A percentile compares a stretch with the other conserved stretches of the same genome.
Conservation (phyloP, 371 early-diverging fungal species). For the Choanephora cucurbitarum region DNA sequence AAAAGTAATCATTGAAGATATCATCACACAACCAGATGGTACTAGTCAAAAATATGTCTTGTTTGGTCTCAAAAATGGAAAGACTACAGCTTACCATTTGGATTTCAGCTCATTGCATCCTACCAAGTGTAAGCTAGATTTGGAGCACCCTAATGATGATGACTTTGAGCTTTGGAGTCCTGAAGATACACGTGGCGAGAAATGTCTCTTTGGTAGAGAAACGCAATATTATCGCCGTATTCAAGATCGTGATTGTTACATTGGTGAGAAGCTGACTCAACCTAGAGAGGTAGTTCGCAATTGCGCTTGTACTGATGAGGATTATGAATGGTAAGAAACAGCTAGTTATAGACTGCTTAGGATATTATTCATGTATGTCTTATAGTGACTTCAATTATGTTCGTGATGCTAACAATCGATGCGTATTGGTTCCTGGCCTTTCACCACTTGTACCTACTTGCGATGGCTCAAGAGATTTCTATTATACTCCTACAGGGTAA, state of each 20-base stretch:
- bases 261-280: conserved; percentile 72
- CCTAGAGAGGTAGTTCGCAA: conserved; percentile 55
- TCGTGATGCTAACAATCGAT: conserved; percentile 58
- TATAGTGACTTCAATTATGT: conserved; percentile 76
- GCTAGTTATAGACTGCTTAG: neutral
- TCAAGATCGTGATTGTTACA: conserved; percentile 71
- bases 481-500: conserved; percentile 59
- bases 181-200: conserved; percentile 50
- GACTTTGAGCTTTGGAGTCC: conserved; percentile 85
- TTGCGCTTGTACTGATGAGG: conserved; percentile 79
- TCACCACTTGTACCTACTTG: conserved; percentile 60
- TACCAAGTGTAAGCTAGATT: conserved; percentile 60
- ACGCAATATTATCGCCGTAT: conserved; percentile 82
- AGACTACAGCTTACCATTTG: conserved; percentile 62
- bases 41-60: conserved; percentile 73
- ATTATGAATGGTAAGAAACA: conserved; percentile 82
- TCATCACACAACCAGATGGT: conserved; percentile 74
- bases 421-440: conserved; percentile 66
- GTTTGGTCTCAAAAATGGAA: conserved; percentile 54
- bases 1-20: conserved; percentile 57
- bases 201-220: conserved; percentile 77
- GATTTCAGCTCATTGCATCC: conserved; percentile 78
- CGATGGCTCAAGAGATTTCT: conserved; percentile 56
- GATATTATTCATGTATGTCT: conserved; percentile 1
- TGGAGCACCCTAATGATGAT: conserved; percentile 47